Conservation (phyloP, 352 stramenopile genomes). For the Globisporangium spiculum region DNA sequence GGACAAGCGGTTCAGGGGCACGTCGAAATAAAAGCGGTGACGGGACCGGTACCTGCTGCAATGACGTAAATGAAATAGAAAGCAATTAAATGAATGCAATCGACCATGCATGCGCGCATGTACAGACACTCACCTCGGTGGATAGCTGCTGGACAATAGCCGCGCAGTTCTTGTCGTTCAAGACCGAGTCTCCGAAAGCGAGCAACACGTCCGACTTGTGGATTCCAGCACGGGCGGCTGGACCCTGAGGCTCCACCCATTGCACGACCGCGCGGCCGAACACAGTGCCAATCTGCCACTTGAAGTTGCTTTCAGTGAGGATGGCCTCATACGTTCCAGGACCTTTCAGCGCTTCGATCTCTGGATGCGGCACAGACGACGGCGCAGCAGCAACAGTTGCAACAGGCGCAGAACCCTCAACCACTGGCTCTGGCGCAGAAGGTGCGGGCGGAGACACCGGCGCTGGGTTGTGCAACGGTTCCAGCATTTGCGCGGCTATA, state of each 20-base stretch:
- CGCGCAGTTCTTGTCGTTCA: slow-evolving; percentile 77
- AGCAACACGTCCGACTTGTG: slow-evolving; percentile 86
- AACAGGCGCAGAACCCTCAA: slow-evolving; percentile 7
- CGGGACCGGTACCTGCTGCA: slow-evolving; percentile 57
- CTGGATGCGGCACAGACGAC: slow-evolving; percentile 16
- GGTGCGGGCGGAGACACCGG: neutral
- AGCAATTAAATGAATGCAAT: neutral
- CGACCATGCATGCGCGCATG: neutral
- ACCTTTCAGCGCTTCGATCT: slow-evolving; percentile 47
- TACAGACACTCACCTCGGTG: slow-evolving; percentile 47
- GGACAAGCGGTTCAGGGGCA: slow-evolving; percentile 36
- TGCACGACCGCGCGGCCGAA: slow-evolving; percentile 84
- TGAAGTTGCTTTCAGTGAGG: slow-evolving; percentile 69
- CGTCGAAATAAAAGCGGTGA: slow-evolving; percentile 73
- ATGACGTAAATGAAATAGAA: slow-evolving; percentile 5
- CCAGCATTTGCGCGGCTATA: slow-evolving; percentile 51
- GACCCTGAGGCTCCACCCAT: slow-evolving; percentile 59
- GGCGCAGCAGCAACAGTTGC: slow-evolving; percentile 15
- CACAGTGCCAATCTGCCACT: slow-evolving; percentile 83
- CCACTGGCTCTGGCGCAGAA: neutral
- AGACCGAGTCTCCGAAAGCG: slow-evolving; percentile 61
- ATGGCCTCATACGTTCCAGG: slow-evolving; percentile 80
- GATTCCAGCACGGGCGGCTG: slow-evolving; percentile 64
- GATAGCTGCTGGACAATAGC: slow-evolving; percentile 76
- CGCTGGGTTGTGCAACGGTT: slow-evolving; percentile 41